A percentile compares a stretch with the other conserved stretches of the same genome.
Conservation (phyloP, 139 green algal genomes). For the Coelastrella sp. region DNA sequence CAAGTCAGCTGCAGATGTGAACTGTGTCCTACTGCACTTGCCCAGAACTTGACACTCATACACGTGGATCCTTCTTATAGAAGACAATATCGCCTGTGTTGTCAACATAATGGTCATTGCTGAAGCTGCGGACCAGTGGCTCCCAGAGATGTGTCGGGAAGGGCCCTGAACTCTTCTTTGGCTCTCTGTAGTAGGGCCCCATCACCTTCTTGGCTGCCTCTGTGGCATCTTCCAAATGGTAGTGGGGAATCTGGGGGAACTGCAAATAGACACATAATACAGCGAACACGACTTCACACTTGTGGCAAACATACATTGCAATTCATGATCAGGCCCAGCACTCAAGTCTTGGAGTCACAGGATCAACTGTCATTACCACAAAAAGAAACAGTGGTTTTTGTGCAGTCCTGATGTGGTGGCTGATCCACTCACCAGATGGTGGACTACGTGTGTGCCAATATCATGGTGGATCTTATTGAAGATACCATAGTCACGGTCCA, state of each 20-base stretch:
- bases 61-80: conserved; percentile 45
- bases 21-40: no score
- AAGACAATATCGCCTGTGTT: conserved; percentile 89
- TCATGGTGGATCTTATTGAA: conserved; percentile 98
- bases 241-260: conserved; percentile 91
- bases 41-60: neutral
- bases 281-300: neutral
- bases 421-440: conserved; percentile 85
- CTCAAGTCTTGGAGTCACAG: no score
- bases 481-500: conserved; percentile 97
- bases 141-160: conserved; percentile 87
- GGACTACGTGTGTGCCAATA: conserved; percentile 96
- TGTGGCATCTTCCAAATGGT: conserved; percentile 93
- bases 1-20: no score
- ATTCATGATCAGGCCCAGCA: no score
- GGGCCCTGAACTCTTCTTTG: conserved; percentile 67
- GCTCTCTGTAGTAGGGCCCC: conserved; percentile 88
- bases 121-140: conserved; percentile 83
- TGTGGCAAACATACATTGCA: no score
- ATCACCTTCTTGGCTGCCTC: conserved; percentile 84
- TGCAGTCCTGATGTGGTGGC: no score
- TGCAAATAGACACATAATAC: conserved; percentile 1
- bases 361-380: no score
- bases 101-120: conserved; percentile 88
- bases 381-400: no score